phyloP scores from a whole-genome alignment of 306 rosid species.

The Astragalus glycyphyllos region DNA sequence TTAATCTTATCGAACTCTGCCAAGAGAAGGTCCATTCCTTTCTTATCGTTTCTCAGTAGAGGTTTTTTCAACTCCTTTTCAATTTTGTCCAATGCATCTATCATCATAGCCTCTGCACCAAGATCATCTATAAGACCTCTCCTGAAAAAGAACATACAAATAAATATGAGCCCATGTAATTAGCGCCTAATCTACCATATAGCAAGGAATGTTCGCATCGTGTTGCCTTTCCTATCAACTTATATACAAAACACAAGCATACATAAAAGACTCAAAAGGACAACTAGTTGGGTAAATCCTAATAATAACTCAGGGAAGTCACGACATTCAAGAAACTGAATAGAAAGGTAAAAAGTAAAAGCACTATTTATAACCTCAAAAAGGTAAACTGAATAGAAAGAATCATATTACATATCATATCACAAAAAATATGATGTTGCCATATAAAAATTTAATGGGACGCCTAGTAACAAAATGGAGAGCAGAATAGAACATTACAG shows the following conservation, averaged over 20 bases:
- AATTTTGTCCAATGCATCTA: slow-evolving; percentile 85
- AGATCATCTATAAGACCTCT: slow-evolving; percentile 73
- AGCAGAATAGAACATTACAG: slow-evolving; percentile 40
- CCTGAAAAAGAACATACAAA: slow-evolving; percentile 53
- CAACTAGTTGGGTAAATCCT: slow-evolving; percentile 8
- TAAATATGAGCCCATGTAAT: slow-evolving; percentile 12
- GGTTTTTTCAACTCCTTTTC: slow-evolving; percentile 87
- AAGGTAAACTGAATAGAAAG: slow-evolving; percentile 1
- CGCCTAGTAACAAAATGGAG: slow-evolving; percentile 35
- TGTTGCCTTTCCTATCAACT: slow-evolving; percentile 12
- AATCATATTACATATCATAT: slow-evolving; percentile 9
- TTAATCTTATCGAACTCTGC: slow-evolving; percentile 90
- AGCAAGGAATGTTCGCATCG: slow-evolving; percentile 11
- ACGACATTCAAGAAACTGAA: slow-evolving; percentile 12
- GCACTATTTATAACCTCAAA: slow-evolving; percentile 1
- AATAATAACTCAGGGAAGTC: not conserved
- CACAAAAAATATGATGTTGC: not conserved
- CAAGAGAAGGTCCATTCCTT: slow-evolving; percentile 85
- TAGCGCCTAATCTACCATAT: slow-evolving; percentile 13
- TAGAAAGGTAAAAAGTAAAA: slow-evolving; percentile 15
- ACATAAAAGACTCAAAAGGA: slow-evolving; percentile 9
- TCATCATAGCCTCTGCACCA: slow-evolving; percentile 91
- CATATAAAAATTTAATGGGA: not conserved
- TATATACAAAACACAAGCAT: not conserved
- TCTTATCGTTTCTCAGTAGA: slow-evolving; percentile 84